Percentiles rank a stretch among this genome's conserved stretches.
phyloP scores from a whole-genome alignment of 352 stramenopile species.

The Phytophthora cajani region DNA sequence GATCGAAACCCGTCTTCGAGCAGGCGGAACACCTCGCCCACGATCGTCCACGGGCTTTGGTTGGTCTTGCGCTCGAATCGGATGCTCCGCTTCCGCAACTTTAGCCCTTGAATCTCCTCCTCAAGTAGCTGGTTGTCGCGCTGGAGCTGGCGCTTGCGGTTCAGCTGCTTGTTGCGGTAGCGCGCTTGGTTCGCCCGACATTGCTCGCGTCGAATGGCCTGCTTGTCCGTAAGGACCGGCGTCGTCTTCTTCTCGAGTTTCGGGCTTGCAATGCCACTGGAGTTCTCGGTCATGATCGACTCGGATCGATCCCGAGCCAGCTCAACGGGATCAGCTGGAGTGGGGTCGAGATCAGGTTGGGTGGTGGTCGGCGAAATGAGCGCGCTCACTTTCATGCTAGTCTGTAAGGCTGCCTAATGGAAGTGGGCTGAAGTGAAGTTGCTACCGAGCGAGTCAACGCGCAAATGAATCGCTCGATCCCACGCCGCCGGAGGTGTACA shows the following conservation, averaged over 20 bases:
- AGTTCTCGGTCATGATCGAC: conserved; percentile 16
- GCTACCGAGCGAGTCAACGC: conserved; percentile 10
- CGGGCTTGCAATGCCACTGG: conserved; percentile 5
- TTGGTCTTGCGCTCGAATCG: conserved; percentile 11
- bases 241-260: conserved; percentile 15
- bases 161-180: conserved; percentile 28
- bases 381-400: conserved; percentile 14
- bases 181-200: conserved; percentile 32
- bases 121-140: conserved; percentile 13
- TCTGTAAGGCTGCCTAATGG: too few species aligned
- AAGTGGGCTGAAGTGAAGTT: neutral
- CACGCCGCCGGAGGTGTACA: neutral
- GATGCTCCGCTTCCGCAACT: conserved; percentile 11
- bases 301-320: conserved; percentile 11
- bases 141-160: conserved; percentile 12
- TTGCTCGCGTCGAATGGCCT: conserved; percentile 26
- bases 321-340: conserved; percentile 9
- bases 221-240: conserved; percentile 10
- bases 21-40: conserved; percentile 24
- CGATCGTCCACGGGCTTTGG: conserved; percentile 24
- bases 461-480: neutral
- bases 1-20: conserved; percentile 24
- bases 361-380: conserved; percentile 15
- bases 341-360: conserved; percentile 11
- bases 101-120: conserved; percentile 22